Evolutionary conservation across 768 basidiomycete genomes (phyloP).

Genomic region (Antrodiella citrinella): DNA sequence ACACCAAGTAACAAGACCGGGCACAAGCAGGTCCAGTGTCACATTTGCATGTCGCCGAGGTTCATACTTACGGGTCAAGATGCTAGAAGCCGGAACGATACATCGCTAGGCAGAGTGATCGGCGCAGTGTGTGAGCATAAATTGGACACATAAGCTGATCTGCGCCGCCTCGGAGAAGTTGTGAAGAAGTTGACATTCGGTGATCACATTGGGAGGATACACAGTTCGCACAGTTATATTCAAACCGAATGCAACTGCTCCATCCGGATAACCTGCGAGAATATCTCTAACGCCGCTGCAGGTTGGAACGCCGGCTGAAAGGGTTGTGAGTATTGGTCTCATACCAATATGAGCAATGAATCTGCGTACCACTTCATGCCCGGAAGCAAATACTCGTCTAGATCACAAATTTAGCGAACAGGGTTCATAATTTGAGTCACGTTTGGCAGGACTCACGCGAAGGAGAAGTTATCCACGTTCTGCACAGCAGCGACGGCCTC

Average conservation of each 20-base stretch:
- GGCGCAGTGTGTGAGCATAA: too few species aligned
- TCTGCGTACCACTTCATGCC: slow-evolving; percentile 53
- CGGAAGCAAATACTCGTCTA: slow-evolving; percentile 41
- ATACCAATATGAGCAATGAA: not conserved
- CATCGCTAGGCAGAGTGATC: not conserved
- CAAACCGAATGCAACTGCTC: slow-evolving; percentile 47
- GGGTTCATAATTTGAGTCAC: too few species aligned
- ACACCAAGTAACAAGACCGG: too few species aligned
- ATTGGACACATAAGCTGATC: not conserved
- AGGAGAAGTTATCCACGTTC: slow-evolving; percentile 60
- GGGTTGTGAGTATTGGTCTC: too few species aligned
- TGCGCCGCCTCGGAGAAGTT: not conserved
- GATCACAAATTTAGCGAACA: not conserved
- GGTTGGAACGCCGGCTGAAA: slow-evolving; percentile 58
- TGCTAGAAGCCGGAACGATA: too few species aligned
- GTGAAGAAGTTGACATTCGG: not conserved
- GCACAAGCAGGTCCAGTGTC: too few species aligned
- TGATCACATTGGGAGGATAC: not conserved
- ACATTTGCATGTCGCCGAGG: too few species aligned
- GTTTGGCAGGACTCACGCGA: slow-evolving; percentile 53
- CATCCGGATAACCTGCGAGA: slow-evolving; percentile 43
- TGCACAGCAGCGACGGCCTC: slow-evolving; percentile 47
- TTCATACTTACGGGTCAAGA: too few species aligned
- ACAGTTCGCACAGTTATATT: too few species aligned
- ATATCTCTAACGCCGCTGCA: slow-evolving; percentile 47